A percentile compares a stretch with the other conserved stretches of the same genome.
Evolutionary conservation across 371 early-diverging fungal species (phyloP).

Genomic region (Mortierella sp.): DNA sequence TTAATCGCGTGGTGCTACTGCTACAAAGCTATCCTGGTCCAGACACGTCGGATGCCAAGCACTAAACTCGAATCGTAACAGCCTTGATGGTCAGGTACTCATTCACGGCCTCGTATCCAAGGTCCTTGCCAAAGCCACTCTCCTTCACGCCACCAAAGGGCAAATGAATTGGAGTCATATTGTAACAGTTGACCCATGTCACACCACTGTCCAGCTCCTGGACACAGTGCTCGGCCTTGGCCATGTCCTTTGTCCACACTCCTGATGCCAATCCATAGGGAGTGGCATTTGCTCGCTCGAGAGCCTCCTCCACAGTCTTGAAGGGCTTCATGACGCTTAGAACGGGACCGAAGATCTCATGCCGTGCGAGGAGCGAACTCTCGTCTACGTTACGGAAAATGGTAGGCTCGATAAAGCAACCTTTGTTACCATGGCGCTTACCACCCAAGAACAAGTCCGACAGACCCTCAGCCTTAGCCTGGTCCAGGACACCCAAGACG

Average conservation of each 20-base stretch:
- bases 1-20: background rate
- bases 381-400: constrained; percentile 77
- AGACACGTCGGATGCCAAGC: no score
- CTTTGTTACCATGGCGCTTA: constrained; percentile 69
- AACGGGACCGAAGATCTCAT: constrained; percentile 96
- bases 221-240: constrained; percentile 71
- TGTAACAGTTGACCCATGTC: constrained; percentile 81
- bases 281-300: constrained; percentile 80
- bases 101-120: constrained; percentile 76
- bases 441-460: constrained; percentile 74
- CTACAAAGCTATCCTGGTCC: background rate
- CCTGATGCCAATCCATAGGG: constrained; percentile 90
- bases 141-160: constrained; percentile 93
- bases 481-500: constrained; percentile 67
- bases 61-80: constrained; percentile 66
- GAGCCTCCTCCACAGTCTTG: constrained; percentile 78
- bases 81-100: constrained; percentile 78
- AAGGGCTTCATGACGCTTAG: constrained; percentile 81
- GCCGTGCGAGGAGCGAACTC: constrained; percentile 72
- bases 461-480: constrained; percentile 41
- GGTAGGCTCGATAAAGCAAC: constrained; percentile 86
- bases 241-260: constrained; percentile 78
- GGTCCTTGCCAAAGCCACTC: constrained; percentile 86
- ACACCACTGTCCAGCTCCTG: constrained; percentile 82
- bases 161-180: constrained; percentile 67